Base-by-base conservation (phyloP, 805 yeast genomes). In the Spencermartinsiella europaea region DNA sequence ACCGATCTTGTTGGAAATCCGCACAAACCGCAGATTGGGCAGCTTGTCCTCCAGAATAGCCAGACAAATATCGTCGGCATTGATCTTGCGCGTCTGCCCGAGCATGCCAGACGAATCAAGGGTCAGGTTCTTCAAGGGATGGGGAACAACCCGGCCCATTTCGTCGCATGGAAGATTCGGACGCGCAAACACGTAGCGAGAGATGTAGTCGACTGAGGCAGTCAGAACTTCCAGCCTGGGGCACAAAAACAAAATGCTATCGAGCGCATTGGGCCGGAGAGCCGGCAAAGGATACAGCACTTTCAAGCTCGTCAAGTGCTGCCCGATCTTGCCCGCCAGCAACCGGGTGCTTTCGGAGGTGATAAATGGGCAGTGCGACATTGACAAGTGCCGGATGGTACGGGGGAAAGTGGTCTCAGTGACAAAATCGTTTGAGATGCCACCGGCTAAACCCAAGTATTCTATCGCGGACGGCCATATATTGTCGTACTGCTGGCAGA, bases 201-300 rank as follows among this genome's bases (percentile, higher is more conserved):
- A 69, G 14, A 83, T 64, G 59, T 93, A 91, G 63, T 91, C 97
- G 2, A 89, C 90, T 46, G 89, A 78, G 4, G 88, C 69, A 58
- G 80, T 82, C 21, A 89, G 66, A 12, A 76, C 71, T 5, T 63
- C 55, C 45, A 93, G 68, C 48, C 82, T 76, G 3, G 96, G 95
- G 63, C 98, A 91, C 59, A 80, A 80, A 14, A 74, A 65, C 55
- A 91, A 81, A 1, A 86, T 74, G 42, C 74, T 69, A 64, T 93
- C 96, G 55, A 90, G 68, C 0, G 95, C 80, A 51, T 78, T 76
- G 7, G 76, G 79, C 27, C 75, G 71, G 27, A 91, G 67, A 1
- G 81, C 79, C 0, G 96, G 96, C 90, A 91, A 80, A 1, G 99
- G 99, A 59, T 86, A 93, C 51, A 79, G 81, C 20, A 90, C 79